Percentiles rank a stretch among this genome's conserved stretches.
These are phyloP conservation scores for Mycena citricolor DNA, from an alignment of 1,284 basidiomycete species.

Conservation along the genomic window DNA sequence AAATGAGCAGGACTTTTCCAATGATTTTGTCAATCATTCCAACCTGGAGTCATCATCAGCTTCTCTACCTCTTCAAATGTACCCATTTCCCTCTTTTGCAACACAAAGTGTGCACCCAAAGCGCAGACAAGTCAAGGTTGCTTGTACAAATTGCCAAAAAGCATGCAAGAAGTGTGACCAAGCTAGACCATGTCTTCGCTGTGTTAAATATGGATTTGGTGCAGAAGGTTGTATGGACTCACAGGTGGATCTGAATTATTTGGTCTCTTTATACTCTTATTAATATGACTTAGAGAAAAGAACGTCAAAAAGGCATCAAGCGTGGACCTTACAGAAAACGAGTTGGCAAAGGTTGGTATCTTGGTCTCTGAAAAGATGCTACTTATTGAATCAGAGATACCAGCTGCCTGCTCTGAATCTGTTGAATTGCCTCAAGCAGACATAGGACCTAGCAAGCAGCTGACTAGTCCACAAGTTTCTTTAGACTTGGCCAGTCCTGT, in stretches of 20 bases:
- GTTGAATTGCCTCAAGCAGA: slow-evolving; percentile 53
- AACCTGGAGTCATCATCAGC: too few species aligned
- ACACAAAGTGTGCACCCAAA: too few species aligned
- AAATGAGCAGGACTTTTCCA: too few species aligned
- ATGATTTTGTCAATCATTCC: too few species aligned
- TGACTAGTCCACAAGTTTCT: neutral
- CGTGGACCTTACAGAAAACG: slow-evolving; percentile 92
- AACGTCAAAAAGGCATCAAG: slow-evolving; percentile 84
- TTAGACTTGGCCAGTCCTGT: neutral
- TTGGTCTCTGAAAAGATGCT: too few species aligned
- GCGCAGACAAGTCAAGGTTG: slow-evolving; percentile 87
- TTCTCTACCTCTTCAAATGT: slow-evolving; percentile 42
- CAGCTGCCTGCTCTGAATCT: slow-evolving; percentile 35
- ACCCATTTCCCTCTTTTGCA: too few species aligned
- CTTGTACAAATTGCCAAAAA: slow-evolving; percentile 86
- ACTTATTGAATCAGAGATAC: slow-evolving; percentile 19
- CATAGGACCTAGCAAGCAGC: neutral
- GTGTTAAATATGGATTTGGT: slow-evolving; percentile 77
- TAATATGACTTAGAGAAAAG: slow-evolving; percentile 58
- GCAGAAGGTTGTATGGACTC: slow-evolving; percentile 80
- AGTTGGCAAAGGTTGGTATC: slow-evolving; percentile 79
- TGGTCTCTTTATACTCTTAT: neutral
- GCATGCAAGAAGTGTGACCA: slow-evolving; percentile 86
- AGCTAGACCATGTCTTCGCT: slow-evolving; percentile 81
- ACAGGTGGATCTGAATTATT: neutral